phyloP scores from a whole-genome alignment of 352 stramenopile species.

The Elongisporangium anandrum region DNA sequence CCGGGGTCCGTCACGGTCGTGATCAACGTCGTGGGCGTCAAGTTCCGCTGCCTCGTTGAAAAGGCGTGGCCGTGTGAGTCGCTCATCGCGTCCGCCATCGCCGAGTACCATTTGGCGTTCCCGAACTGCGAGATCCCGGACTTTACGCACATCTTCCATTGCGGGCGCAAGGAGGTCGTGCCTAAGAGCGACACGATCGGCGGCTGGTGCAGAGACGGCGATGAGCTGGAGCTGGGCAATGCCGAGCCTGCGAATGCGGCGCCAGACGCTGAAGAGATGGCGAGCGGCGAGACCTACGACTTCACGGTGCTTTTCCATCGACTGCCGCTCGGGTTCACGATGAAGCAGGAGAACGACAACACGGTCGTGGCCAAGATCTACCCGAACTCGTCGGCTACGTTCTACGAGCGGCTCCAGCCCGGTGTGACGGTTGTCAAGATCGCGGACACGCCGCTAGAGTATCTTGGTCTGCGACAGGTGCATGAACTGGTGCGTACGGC shows the following conservation, averaged over 20 bases:
- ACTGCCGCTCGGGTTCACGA: slow-evolving; percentile 80
- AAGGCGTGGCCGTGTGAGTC: slow-evolving; percentile 63
- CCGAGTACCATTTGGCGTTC: slow-evolving; percentile 55
- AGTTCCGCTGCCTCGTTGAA: slow-evolving; percentile 53
- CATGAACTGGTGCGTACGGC: slow-evolving; percentile 82
- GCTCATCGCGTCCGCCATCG: slow-evolving; percentile 55
- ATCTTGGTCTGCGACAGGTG: slow-evolving; percentile 74
- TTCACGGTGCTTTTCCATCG: slow-evolving; percentile 83
- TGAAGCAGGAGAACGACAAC: slow-evolving; percentile 71
- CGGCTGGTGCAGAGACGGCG: slow-evolving; percentile 40
- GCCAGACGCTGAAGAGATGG: neutral
- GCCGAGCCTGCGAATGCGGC: slow-evolving; percentile 17
- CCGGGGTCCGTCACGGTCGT: slow-evolving; percentile 37
- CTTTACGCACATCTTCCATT: slow-evolving; percentile 72
- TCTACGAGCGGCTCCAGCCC: slow-evolving; percentile 64
- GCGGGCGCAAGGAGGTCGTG: slow-evolving; percentile 47
- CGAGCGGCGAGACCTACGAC: slow-evolving; percentile 31
- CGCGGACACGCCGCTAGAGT: slow-evolving; percentile 44
- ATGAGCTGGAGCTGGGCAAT: slow-evolving; percentile 65
- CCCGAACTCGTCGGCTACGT: slow-evolving; percentile 64
- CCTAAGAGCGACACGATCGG: slow-evolving; percentile 41
- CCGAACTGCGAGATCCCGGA: slow-evolving; percentile 65
- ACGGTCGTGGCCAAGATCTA: slow-evolving; percentile 86
- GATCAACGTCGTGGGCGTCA: slow-evolving; percentile 40
- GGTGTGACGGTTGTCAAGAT: slow-evolving; percentile 78